phyloP scores from a whole-genome alignment of 1,139 yeast genomes.

The Candida dubliniensis region DNA sequence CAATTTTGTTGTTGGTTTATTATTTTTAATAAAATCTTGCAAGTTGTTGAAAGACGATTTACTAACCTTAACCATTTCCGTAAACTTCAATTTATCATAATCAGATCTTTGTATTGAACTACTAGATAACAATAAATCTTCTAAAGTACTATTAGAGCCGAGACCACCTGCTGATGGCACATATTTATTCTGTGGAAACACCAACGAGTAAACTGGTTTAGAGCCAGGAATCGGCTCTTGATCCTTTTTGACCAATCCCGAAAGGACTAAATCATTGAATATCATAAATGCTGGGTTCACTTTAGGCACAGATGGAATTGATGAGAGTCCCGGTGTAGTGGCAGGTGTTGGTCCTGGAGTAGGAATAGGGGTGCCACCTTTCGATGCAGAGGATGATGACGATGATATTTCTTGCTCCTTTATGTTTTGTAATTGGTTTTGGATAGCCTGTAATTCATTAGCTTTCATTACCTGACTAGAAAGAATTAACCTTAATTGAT shows the following conservation, averaged over 20 bases:
- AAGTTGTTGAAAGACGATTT: slow-evolving; percentile 20
- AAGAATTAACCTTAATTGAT: slow-evolving; percentile 42
- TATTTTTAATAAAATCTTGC: slow-evolving; percentile 41
- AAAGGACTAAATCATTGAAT: slow-evolving; percentile 34
- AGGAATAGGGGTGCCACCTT: slow-evolving; percentile 15
- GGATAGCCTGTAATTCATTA: slow-evolving; percentile 44
- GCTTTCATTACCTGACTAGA: slow-evolving; percentile 38
- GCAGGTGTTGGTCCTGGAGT: slow-evolving; percentile 11
- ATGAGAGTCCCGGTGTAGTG: slow-evolving; percentile 14
- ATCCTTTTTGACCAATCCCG: slow-evolving; percentile 41
- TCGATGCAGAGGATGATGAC: slow-evolving; percentile 2
- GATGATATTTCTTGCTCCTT: slow-evolving; percentile 33
- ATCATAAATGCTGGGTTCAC: slow-evolving; percentile 17
- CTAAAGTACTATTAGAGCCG: slow-evolving; percentile 27
- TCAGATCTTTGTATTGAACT: slow-evolving; percentile 28
- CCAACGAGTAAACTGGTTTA: slow-evolving; percentile 36
- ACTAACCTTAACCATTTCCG: slow-evolving; percentile 30
- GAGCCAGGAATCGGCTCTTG: slow-evolving; percentile 48
- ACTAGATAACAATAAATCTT: slow-evolving; percentile 30
- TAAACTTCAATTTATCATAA: slow-evolving; percentile 30
- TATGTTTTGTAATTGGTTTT: slow-evolving; percentile 27
- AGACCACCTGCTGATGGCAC: slow-evolving; percentile 18
- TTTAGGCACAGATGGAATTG: slow-evolving; percentile 13
- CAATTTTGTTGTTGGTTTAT: slow-evolving; percentile 28
- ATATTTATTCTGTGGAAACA: slow-evolving; percentile 38